These are phyloP conservation scores for Ichthyophthirius multifiliis DNA, from an alignment of 169 alveolate species.

Conservation along the genomic window DNA sequence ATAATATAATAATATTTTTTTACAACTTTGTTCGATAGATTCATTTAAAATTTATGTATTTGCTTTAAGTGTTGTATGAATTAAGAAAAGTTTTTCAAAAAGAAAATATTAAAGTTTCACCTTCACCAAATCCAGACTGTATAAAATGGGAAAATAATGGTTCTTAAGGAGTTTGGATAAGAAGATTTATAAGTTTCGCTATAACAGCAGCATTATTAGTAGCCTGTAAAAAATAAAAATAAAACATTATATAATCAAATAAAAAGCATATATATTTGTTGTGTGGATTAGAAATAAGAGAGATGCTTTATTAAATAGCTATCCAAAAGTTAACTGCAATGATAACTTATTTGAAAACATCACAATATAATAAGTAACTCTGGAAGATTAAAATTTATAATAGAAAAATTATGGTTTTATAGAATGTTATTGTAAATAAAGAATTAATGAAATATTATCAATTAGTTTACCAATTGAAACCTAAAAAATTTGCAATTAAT, in stretches of 20 bases:
- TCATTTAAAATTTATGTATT: background rate
- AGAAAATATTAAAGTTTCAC: background rate
- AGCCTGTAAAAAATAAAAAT: background rate
- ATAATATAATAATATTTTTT: background rate
- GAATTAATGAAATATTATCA: background rate
- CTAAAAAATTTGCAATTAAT: background rate
- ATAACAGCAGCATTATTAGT: background rate
- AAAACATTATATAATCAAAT: background rate
- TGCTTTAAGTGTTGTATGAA: slow-evolving; percentile 1
- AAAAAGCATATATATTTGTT: background rate
- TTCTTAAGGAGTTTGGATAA: background rate
- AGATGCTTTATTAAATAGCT: background rate
- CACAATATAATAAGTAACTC: background rate
- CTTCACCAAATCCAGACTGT: slow-evolving; percentile 6
- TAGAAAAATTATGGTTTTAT: background rate
- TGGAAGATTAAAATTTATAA: background rate
- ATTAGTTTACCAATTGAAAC: background rate
- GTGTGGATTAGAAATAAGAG: slow-evolving; percentile 7
- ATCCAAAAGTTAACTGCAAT: background rate
- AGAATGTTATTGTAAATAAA: background rate
- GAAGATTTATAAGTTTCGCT: background rate
- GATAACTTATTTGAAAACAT: background rate
- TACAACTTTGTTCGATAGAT: background rate
- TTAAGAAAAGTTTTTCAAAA: background rate
- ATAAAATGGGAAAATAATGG: slow-evolving; percentile 6